Conservation (phyloP, 208 protist species). For the Trypanosoma conorhini region DNA sequence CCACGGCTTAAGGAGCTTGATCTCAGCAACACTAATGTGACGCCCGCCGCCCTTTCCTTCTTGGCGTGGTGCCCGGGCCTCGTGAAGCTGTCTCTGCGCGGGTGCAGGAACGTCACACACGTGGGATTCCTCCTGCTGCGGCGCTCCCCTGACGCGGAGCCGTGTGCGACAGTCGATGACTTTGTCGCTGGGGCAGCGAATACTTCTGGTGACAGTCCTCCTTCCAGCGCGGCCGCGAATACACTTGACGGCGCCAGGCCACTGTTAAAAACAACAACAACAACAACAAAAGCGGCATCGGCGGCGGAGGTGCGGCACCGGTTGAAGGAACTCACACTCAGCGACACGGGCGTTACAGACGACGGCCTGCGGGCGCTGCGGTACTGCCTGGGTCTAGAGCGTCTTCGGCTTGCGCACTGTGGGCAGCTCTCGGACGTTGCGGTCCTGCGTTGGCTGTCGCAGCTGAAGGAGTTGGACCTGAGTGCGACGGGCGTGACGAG, state of each 20-base stretch:
- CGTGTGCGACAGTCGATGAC: background rate
- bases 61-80: constrained; percentile 37
- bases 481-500: constrained; percentile 33
- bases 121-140: constrained; percentile 34
- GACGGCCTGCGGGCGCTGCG: constrained; percentile 25
- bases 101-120: constrained; percentile 31
- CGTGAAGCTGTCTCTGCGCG: constrained; percentile 35
- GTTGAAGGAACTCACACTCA: constrained; percentile 37
- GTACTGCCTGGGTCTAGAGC: constrained; percentile 30
- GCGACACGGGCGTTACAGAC: constrained; percentile 30
- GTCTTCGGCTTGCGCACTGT: constrained; percentile 35
- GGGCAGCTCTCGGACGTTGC: constrained; percentile 24
- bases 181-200: background rate
- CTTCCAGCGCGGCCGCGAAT: background rate
- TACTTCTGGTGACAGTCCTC: background rate
- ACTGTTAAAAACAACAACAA: background rate
- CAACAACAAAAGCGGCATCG: background rate
- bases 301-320: constrained; percentile 7
- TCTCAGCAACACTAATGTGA: constrained; percentile 48
- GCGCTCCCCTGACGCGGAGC: background rate
- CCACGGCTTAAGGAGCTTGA: constrained; percentile 36
- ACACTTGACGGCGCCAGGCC: background rate
- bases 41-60: constrained; percentile 30
- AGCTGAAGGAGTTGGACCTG: constrained; percentile 46
- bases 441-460: constrained; percentile 30